Evolutionary conservation across 2,329 filamentous ascomycete genomes (phyloP).

Genomic region (Cordyceps fumosorosea): DNA sequence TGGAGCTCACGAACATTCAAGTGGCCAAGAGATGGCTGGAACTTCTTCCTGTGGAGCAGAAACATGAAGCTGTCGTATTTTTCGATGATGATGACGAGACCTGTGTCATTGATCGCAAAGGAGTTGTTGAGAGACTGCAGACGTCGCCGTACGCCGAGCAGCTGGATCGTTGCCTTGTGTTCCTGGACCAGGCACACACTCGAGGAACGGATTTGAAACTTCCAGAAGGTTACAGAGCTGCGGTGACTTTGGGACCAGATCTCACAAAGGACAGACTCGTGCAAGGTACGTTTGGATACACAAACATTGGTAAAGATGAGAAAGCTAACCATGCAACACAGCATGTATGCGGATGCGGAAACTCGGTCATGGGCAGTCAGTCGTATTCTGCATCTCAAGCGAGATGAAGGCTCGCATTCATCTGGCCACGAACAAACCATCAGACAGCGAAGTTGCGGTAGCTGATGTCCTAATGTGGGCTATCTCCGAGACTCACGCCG

Average conservation of each 20-base stretch:
- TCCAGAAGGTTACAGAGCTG: conserved; percentile 52
- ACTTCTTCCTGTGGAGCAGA: background rate
- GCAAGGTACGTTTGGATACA: conserved; percentile 44
- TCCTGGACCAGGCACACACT: conserved; percentile 65
- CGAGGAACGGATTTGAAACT: conserved; percentile 62
- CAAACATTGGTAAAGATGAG: no score
- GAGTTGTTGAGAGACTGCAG: conserved; percentile 41
- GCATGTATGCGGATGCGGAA: conserved; percentile 68
- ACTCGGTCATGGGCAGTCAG: conserved; percentile 59
- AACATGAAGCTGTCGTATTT: conserved; percentile 40
- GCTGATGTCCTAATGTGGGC: conserved; percentile 51
- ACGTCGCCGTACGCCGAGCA: conserved; percentile 52
- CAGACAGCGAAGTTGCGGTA: conserved; percentile 32
- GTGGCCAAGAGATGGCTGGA: conserved; percentile 50
- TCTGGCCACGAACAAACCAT: conserved; percentile 11
- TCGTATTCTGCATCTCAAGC: conserved; percentile 51
- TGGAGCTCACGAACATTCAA: conserved; percentile 53
- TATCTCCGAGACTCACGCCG: conserved; percentile 48
- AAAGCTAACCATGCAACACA: conserved; percentile 18
- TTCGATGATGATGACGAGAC: conserved; percentile 51
- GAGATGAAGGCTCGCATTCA: conserved; percentile 54
- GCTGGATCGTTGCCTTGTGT: conserved; percentile 56
- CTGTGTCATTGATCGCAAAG: conserved; percentile 43
- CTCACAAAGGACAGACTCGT: conserved; percentile 63
- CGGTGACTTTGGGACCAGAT: conserved; percentile 58